phyloP scores from a whole-genome alignment of 2,329 filamentous ascomycete species.

The Zarea fungicola region DNA sequence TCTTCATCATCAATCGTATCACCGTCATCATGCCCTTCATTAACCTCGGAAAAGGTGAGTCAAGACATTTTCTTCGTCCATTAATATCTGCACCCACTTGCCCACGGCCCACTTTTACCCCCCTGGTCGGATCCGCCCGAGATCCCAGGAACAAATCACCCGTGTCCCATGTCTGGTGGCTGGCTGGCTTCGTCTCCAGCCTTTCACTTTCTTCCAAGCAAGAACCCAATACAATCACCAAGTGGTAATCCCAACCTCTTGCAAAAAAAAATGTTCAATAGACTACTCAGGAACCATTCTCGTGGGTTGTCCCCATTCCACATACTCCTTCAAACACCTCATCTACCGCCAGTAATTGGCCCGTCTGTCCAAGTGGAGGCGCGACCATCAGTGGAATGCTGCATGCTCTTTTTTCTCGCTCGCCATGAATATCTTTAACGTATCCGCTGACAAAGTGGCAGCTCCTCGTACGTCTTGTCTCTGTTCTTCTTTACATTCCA shows the following conservation, averaged over 20 bases:
- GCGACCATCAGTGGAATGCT: slow-evolving; percentile 16
- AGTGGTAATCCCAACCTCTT: slow-evolving; percentile 7
- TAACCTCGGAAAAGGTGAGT: neutral
- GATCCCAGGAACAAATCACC: no score
- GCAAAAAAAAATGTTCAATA: slow-evolving; percentile 6
- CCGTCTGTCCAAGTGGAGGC: slow-evolving; percentile 28
- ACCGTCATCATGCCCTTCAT: neutral
- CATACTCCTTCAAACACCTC: slow-evolving; percentile 24
- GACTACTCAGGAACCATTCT: slow-evolving; percentile 1
- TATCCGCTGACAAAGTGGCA: slow-evolving; percentile 31
- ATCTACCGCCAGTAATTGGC: slow-evolving; percentile 28
- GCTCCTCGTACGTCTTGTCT: slow-evolving; percentile 29
- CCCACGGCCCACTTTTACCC: neutral
- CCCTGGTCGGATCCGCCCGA: slow-evolving; percentile 7
- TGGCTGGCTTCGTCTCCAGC: slow-evolving; percentile 8
- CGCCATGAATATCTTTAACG: slow-evolving; percentile 35
- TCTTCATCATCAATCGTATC: neutral
- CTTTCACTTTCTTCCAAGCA: slow-evolving; percentile 5
- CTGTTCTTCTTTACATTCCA: neutral
- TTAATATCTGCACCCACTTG: neutral
- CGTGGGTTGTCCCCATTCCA: slow-evolving; percentile 22
- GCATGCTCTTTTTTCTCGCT: slow-evolving; percentile 14
- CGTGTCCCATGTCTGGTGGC: no score
- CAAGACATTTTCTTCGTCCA: neutral
- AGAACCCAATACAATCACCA: neutral